A percentile compares a stretch with the other conserved stretches of the same genome.
These are phyloP conservation scores for Fomitopsis serialis DNA, from an alignment of 768 basidiomycete genomes.

Conservation along the genomic window DNA sequence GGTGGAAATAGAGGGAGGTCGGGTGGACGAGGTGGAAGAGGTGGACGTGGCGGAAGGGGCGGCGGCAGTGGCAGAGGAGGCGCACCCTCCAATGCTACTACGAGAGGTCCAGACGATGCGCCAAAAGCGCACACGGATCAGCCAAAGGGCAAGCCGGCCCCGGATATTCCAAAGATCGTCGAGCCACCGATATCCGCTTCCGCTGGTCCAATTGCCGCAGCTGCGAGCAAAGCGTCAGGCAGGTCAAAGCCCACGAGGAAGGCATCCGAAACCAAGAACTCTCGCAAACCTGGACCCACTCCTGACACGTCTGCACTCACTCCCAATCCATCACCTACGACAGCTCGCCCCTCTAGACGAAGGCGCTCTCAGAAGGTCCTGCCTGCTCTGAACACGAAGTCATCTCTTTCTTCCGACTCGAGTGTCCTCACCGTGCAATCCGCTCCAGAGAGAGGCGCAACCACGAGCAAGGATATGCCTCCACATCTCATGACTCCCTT, in stretches of 20 bases:
- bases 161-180: not conserved
- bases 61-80: constrained; percentile 22
- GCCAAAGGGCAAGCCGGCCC: constrained; percentile 14
- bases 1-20: constrained; percentile 13
- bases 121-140: constrained; percentile 11
- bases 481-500: constrained; percentile 44
- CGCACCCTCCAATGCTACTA: constrained; percentile 5
- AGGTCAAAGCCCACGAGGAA: constrained; percentile 12
- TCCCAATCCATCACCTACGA: constrained; percentile 14
- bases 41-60: constrained; percentile 28
- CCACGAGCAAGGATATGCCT: constrained; percentile 48
- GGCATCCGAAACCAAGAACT: constrained; percentile 9
- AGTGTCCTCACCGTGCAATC: constrained; percentile 6
- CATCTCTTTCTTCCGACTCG: constrained; percentile 14
- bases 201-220: not conserved
- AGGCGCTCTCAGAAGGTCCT: constrained; percentile 41
- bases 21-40: constrained; percentile 24
- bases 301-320: constrained; percentile 9
- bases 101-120: not conserved
- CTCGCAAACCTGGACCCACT: constrained; percentile 14
- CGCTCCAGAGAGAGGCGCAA: constrained; percentile 17
- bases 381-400: constrained; percentile 14
- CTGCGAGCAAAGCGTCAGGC: constrained; percentile 6
- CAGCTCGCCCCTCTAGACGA: constrained; percentile 42
- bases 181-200: not conserved